A percentile compares a stretch with the other conserved stretches of the same genome.
Evolutionary conservation across 2,329 filamentous ascomycete genomes (phyloP).

Genomic region (Dactylonectria macrodidyma): DNA sequence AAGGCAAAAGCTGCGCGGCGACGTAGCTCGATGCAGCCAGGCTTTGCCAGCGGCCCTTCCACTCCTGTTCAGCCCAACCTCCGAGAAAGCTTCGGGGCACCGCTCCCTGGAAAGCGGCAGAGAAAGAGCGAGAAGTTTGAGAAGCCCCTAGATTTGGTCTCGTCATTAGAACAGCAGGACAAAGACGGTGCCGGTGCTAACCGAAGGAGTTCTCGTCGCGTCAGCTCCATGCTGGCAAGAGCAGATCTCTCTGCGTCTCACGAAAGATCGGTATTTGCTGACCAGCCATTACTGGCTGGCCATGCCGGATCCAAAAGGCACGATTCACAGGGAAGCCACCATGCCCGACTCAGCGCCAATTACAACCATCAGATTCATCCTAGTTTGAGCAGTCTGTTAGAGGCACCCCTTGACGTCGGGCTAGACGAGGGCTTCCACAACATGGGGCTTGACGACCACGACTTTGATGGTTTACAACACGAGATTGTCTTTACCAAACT

Average conservation of each 20-base stretch:
- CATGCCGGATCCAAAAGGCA: conserved; percentile 70
- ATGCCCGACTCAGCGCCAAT: conserved; percentile 57
- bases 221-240: conserved; percentile 92
- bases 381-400: conserved; percentile 74
- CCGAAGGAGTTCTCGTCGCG: conserved; percentile 78
- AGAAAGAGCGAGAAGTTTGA: conserved; percentile 68
- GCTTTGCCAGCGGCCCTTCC: conserved; percentile 79
- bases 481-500: conserved; percentile 82
- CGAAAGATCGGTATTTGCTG: conserved; percentile 84
- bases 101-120: conserved; percentile 67
- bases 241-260: conserved; percentile 90
- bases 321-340: conserved; percentile 75
- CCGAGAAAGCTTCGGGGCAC: conserved; percentile 83
- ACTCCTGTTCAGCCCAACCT: conserved; percentile 81
- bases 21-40: conserved; percentile 76
- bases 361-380: conserved; percentile 63
- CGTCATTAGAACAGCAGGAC: conserved; percentile 79
- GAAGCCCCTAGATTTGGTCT: conserved; percentile 73
- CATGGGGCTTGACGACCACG: conserved; percentile 81
- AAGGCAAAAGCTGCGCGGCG: conserved; percentile 66
- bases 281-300: conserved; percentile 65
- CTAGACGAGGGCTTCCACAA: conserved; percentile 81
- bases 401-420: conserved; percentile 78
- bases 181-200: conserved; percentile 67
- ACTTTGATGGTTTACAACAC: conserved; percentile 78